A percentile compares a stretch with the other conserved stretches of the same genome.
These are phyloP conservation scores for Pilobolus umbonatus DNA, from an alignment of 192 early-diverging fungal species.

Conservation along the genomic window DNA sequence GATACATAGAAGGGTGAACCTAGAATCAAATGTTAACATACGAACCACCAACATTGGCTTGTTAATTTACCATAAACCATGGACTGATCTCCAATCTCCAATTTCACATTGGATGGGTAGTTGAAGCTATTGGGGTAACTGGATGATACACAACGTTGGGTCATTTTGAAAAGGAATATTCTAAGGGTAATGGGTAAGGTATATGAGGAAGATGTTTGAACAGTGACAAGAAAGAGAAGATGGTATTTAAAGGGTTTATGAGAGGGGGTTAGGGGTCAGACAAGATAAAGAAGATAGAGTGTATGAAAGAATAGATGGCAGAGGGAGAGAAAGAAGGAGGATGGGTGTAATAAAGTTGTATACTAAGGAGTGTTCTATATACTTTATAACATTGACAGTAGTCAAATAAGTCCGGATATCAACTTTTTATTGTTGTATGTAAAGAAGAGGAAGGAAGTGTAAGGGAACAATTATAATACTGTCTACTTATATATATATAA, in stretches of 20 bases:
- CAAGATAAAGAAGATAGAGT: neutral
- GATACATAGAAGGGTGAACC: conserved; percentile 18
- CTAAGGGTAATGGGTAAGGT: neutral
- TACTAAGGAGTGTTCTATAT: too few species aligned
- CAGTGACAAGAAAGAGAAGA: neutral
- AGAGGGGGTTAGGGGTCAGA: neutral
- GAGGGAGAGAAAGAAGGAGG: neutral
- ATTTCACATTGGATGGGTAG: neutral
- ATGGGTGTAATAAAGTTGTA: too few species aligned
- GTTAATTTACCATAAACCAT: conserved; percentile 13
- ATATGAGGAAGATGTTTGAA: neutral
- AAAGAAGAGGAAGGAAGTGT: too few species aligned
- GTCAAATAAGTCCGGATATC: too few species aligned
- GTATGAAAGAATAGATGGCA: neutral
- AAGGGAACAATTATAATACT: too few species aligned
- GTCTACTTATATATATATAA: too few species aligned
- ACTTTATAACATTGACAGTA: too few species aligned
- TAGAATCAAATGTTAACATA: neutral
- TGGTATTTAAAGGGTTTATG: neutral
- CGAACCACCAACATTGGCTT: neutral
- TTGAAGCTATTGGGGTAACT: neutral
- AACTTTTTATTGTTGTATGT: too few species aligned
- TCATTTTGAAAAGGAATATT: neutral
- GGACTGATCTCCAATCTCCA: conserved; percentile 11
- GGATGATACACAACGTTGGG: conserved; percentile 13